A percentile compares a stretch with the other conserved stretches of the same genome.
These are phyloP conservation scores for Climacium dendroides DNA, from an alignment of 225 moss, liverwort and hornwort species.

Conservation along the genomic window DNA sequence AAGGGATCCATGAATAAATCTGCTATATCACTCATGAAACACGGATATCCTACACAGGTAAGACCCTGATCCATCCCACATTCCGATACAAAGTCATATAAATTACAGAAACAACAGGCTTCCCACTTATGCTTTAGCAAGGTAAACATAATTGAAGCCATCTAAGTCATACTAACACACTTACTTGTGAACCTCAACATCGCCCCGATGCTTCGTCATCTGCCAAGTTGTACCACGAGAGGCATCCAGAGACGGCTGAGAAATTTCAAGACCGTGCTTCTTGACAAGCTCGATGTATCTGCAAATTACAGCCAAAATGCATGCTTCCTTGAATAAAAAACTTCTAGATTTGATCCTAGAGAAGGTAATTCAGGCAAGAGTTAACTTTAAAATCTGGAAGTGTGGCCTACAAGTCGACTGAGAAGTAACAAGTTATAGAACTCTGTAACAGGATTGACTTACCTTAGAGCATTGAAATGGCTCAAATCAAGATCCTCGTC, in stretches of 20 bases:
- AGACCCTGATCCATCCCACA: background rate
- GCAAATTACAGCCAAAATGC: background rate
- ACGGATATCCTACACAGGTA: background rate
- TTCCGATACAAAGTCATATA: background rate
- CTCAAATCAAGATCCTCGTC: slow-evolving; percentile 96
- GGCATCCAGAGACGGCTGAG: slow-evolving; percentile 82
- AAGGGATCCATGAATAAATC: background rate
- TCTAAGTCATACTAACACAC: slow-evolving; percentile 4
- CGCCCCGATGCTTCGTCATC: slow-evolving; percentile 91
- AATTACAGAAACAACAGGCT: background rate
- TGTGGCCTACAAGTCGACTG: background rate
- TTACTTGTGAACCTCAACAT: slow-evolving; percentile 95
- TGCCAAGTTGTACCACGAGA: slow-evolving; percentile 81
- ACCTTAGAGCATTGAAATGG: slow-evolving; percentile 70
- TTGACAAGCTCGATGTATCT: slow-evolving; percentile 87
- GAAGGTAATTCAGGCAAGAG: background rate
- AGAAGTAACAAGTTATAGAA: background rate
- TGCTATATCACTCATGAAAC: background rate
- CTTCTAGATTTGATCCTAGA: background rate
- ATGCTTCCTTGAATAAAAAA: background rate
- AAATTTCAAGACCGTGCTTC: slow-evolving; percentile 82
- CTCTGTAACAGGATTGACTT: background rate
- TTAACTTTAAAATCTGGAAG: background rate
- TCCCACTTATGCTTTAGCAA: background rate
- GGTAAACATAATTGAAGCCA: background rate